Conservation (phyloP, 441 rosid species). For the Viola pubescens region DNA sequence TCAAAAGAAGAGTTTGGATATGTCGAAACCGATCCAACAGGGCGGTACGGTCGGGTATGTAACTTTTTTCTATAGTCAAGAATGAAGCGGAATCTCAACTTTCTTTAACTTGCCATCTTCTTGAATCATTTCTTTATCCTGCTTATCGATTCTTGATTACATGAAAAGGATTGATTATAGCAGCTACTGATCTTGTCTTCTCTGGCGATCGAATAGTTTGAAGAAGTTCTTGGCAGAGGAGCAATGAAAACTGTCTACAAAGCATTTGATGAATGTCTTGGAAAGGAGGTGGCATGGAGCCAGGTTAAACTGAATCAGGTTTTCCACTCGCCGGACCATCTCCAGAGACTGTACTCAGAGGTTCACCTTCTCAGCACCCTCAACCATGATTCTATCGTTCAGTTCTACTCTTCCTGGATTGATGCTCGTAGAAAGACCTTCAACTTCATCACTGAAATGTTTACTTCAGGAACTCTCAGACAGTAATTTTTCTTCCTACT, state of each 20-base stretch:
- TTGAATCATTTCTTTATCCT: neutral
- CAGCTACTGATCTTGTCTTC: neutral
- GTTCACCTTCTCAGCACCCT: constrained; percentile 62
- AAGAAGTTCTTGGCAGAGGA: constrained; percentile 67
- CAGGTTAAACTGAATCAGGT: constrained; percentile 47
- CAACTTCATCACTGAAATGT: constrained; percentile 76
- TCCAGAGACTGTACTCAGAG: constrained; percentile 61
- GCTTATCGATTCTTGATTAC: neutral
- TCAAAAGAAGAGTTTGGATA: constrained; percentile 27
- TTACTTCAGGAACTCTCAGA: constrained; percentile 67
- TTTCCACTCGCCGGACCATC: constrained; percentile 45
- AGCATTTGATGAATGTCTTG: constrained; percentile 59
- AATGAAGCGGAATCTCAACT: neutral
- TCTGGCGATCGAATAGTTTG: constrained; percentile 31
- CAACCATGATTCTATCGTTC: constrained; percentile 48
- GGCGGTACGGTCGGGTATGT: constrained; percentile 70
- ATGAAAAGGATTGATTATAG: neutral
- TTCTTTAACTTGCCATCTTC: neutral
- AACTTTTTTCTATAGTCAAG: neutral
- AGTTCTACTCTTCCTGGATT: constrained; percentile 62
- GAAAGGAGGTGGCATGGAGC: constrained; percentile 81
- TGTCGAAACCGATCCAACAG: constrained; percentile 65
- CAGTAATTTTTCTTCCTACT: constrained; percentile 26
- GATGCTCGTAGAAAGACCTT: constrained; percentile 46
- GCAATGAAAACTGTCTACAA: constrained; percentile 80